Base-by-base conservation (phyloP, 495 filamentous ascomycete genomes). In the Lasiosphaeria miniovina region DNA sequence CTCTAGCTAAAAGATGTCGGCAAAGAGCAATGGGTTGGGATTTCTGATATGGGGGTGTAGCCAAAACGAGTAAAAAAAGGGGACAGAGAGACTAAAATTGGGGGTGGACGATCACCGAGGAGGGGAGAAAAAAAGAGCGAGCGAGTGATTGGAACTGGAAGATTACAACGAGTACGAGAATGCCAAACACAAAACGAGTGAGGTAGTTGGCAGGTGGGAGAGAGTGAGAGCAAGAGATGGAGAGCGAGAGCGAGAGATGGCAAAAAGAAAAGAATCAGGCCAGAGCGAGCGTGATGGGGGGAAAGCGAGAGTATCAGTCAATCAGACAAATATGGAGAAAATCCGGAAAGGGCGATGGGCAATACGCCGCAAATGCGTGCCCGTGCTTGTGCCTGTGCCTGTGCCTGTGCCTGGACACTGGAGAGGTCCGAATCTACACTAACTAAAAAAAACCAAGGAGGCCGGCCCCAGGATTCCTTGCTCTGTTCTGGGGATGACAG, bases 1-100 rank as follows among this genome's bases (percentile, higher is more conserved):
- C 41, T n/a, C 43, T 46, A 46, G 15, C 5, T 46, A 46, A 46
- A 11, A 11, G 43, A 46, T 46, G 43, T 9, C 12, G 5, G 43
- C 38, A 41, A 41, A 41, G 38, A 55, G 41, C 54, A 35, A 57
- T 57, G 36, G n/a, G 36, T 43, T 32, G n/a, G n/a, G 33, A 45
- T 24, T 24, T 24, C 24, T 24, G 24, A 24, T 24, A 24, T 24
- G 24, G n/a, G 3, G 14, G 32, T 54, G 32, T 12, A 11, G 10
- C 14, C 12, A 52, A 40, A 15, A 33, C 17, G 43, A 45, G 35
- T 6, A 31, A 24, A 9, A 49, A 14, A 49, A 35, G 8, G 14
- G 6, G 43, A 36, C 31, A 52, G 35, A n/a, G 14, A 55, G n/a
- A 52, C 57, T 31, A 59, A 54, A 53, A 53, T 46, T 34, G 54